Percentiles rank a stretch among this genome's conserved stretches.
Conservation (phyloP, 257 asterid species). For the Lycium barbarum region DNA sequence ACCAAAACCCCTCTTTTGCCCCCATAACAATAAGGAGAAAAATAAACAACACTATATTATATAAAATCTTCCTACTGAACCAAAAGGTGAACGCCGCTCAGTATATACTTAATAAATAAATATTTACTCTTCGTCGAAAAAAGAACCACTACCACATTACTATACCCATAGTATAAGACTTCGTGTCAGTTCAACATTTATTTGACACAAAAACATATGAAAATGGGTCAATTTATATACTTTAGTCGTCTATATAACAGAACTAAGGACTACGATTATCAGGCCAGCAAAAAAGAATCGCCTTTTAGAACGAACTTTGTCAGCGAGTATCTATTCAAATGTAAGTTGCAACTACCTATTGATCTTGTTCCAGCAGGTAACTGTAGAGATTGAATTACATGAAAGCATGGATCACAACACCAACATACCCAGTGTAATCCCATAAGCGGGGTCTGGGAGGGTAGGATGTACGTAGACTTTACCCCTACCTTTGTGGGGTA, state of each 20-base stretch:
- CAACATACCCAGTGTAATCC: too few relatives aligned
- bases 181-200: background rate
- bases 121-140: background rate
- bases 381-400: background rate
- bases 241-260: background rate
- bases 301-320: background rate
- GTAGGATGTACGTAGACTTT: too few relatives aligned
- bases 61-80: background rate
- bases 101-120: background rate
- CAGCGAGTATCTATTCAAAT: background rate
- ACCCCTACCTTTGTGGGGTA: too few relatives aligned
- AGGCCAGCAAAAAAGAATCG: background rate
- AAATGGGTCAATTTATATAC: background rate
- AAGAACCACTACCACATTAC: background rate
- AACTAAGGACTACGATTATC: background rate
- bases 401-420: conserved; percentile 16
- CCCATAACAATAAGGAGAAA: conserved; percentile 11
- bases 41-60: background rate
- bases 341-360: background rate
- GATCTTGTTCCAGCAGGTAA: background rate
- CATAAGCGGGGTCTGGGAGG: too few relatives aligned
- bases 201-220: background rate
- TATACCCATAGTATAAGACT: background rate
- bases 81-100: background rate
- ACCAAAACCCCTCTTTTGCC: background rate